Evolutionary conservation across 2,329 filamentous ascomycete genomes (phyloP).

Genomic region (Claviceps capensis): DNA sequence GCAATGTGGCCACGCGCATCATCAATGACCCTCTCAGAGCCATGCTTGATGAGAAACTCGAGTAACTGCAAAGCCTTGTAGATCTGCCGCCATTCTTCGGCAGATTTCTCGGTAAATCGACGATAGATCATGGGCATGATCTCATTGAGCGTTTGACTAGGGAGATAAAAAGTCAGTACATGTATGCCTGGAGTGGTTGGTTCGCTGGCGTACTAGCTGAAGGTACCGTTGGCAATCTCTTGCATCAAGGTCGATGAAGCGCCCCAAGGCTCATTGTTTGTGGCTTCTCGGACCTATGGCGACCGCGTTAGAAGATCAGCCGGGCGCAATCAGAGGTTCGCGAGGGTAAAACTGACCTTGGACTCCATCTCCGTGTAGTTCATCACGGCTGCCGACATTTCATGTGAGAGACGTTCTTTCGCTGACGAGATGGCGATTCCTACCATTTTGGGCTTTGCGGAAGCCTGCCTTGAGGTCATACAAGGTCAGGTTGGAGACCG

Average conservation of each 20-base stretch:
- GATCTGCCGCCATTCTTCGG: constrained; percentile 98
- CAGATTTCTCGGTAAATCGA: constrained; percentile 94
- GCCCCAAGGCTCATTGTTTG: constrained; percentile 98
- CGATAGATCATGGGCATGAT: constrained; percentile 99
- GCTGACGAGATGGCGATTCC: constrained; percentile 3
- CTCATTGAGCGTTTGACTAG: constrained; percentile 87
- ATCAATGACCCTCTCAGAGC: constrained; percentile 92
- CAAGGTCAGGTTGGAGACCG: constrained; percentile 81
- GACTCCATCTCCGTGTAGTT: constrained; percentile 93
- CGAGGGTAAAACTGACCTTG: constrained; percentile 30
- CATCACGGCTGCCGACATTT: constrained; percentile 63
- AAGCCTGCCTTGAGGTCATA: constrained; percentile 94
- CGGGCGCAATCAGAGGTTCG: neutral
- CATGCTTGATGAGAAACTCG: constrained; percentile 95
- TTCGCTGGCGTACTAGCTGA: constrained; percentile 68
- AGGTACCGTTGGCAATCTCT: constrained; percentile 94
- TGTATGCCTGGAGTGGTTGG: constrained; percentile 4
- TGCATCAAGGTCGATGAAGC: constrained; percentile 77
- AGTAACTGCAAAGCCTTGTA: constrained; percentile 96
- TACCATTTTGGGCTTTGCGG: constrained; percentile 94
- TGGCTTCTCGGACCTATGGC: constrained; percentile 78
- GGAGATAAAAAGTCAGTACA: neutral
- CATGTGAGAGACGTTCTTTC: constrained; percentile 11
- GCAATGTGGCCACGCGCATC: constrained; percentile 92
- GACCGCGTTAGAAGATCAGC: constrained; percentile 5